phyloP scores from a whole-genome alignment of 176 grass and related monocot species.

The Aegilops tauschii region DNA sequence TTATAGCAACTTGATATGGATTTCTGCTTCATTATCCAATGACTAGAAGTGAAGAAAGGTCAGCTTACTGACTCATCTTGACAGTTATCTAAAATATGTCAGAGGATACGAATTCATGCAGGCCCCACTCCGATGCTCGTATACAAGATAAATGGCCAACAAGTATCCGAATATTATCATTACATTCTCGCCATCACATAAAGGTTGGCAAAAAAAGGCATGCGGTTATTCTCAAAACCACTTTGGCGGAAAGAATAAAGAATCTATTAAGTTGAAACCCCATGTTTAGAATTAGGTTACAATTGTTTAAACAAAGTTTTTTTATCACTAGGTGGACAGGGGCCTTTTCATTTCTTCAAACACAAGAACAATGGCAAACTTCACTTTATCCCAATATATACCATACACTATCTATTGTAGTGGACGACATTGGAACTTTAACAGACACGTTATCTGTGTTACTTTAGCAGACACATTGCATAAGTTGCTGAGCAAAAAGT shows the following conservation, averaged over 20 bases:
- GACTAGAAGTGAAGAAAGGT: not conserved
- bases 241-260: not conserved
- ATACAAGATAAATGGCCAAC: constrained; percentile 18
- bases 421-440: constrained; percentile 3
- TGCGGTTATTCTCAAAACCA: not conserved
- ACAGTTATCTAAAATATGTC: not conserved
- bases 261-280: constrained; percentile 5
- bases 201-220: constrained; percentile 15
- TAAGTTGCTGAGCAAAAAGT: not conserved
- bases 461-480: constrained; percentile 8
- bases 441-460: constrained; percentile 15
- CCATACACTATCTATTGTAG: constrained; percentile 5
- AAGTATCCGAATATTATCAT: not conserved
- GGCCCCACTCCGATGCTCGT: constrained; percentile 11
- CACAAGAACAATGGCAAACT: constrained; percentile 4
- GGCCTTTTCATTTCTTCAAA: not conserved
- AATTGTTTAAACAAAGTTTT: not conserved
- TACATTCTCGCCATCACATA: constrained; percentile 7
- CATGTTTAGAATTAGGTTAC: constrained; percentile 7
- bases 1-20: constrained; percentile 3
- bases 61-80: constrained; percentile 1
- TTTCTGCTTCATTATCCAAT: not conserved
- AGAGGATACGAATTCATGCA: not conserved
- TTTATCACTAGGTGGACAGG: not conserved
- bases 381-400: constrained; percentile 5